These are phyloP conservation scores for Xylaria multiplex DNA, from an alignment of 2,329 filamentous ascomycete genomes.

Conservation along the genomic window DNA sequence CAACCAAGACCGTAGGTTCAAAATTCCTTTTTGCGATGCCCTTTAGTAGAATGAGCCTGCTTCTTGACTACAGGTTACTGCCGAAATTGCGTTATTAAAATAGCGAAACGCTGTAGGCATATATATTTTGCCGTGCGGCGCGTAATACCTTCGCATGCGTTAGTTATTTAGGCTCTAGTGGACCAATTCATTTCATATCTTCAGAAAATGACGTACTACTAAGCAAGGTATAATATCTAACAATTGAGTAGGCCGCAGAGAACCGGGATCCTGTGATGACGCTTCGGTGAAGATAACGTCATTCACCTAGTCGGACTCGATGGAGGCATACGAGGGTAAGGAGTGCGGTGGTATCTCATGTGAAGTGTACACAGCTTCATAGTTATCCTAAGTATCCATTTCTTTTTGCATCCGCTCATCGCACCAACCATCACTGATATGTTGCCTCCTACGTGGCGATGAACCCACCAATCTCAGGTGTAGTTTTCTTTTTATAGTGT, in stretches of 20 bases:
- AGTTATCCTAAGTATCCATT: too few relatives aligned
- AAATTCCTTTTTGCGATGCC: background rate
- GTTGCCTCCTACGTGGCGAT: background rate
- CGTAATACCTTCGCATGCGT: slow-evolving; percentile 2
- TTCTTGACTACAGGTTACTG: background rate
- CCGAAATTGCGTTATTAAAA: background rate
- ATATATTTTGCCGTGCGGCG: background rate
- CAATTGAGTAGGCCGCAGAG: slow-evolving; percentile 1
- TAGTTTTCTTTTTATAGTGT: slow-evolving; percentile 2
- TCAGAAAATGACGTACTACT: background rate
- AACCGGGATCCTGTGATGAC: background rate
- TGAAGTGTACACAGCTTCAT: background rate
- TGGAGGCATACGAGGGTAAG: background rate
- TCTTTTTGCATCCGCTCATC: background rate
- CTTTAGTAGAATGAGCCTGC: background rate
- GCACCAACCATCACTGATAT: background rate
- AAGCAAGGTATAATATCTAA: background rate
- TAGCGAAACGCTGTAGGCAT: background rate
- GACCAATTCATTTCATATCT: background rate
- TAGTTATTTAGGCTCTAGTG: slow-evolving; percentile 1
- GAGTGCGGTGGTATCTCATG: background rate
- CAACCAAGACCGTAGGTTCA: background rate
- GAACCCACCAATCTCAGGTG: background rate
- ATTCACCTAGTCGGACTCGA: background rate
- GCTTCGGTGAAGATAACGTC: background rate